phyloP scores from a whole-genome alignment of 441 rosid species.

The Viola pubescens region DNA sequence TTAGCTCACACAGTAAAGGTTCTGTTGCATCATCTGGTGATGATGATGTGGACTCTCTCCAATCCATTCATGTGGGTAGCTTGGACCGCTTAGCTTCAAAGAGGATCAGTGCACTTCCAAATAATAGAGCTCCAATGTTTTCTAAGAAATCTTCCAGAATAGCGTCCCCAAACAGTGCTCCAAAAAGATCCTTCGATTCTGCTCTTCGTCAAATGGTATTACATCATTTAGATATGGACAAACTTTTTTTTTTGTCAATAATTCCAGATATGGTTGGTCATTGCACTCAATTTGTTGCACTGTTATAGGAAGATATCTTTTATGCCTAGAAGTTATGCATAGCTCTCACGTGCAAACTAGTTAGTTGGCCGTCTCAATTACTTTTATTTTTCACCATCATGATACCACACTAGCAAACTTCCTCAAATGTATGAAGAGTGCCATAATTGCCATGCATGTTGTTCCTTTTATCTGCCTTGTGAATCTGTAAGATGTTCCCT shows the following conservation, averaged over 20 bases:
- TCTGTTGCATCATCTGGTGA: constrained; percentile 93
- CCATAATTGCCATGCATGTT: neutral
- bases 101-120: constrained; percentile 49
- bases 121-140: constrained; percentile 52
- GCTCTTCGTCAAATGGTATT: constrained; percentile 83
- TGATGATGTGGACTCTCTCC: constrained; percentile 74
- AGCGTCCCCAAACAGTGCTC: constrained; percentile 69
- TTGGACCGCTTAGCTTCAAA: constrained; percentile 45
- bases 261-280: neutral
- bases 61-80: constrained; percentile 48
- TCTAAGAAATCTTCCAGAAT: constrained; percentile 53
- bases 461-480: neutral
- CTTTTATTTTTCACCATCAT: neutral
- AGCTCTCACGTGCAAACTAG: neutral
- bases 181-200: constrained; percentile 74
- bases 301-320: neutral
- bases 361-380: neutral
- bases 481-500: neutral
- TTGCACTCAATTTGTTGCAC: too few species aligned
- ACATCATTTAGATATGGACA: neutral
- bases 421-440: neutral
- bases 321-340: neutral
- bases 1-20: constrained; percentile 80
- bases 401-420: neutral
- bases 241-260: neutral